Base-by-base conservation (phyloP, 768 basidiomycete species). In the Leccinum obscurum region DNA sequence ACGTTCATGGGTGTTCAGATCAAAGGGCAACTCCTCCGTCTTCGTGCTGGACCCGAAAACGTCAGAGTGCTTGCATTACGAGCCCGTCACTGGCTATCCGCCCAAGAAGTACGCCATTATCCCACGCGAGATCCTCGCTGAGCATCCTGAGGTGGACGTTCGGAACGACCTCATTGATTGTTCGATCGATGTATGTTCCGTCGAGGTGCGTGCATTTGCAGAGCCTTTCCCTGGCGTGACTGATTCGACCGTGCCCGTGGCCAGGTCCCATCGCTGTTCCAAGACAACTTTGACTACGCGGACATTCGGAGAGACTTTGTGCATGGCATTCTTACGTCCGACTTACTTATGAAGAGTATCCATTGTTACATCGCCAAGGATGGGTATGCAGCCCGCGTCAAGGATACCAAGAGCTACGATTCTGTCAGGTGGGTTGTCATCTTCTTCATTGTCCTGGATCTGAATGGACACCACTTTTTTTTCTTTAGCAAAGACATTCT, bases 241-340 rank as follows among this genome's bases (percentile, higher is more conserved):
- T 52, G 54, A 64, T 39, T 51, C 4, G 44, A 52, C 35, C 60
- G 15, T 41, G n/a, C 2, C 44, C 37, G 32, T 54, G 59, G 28
- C 57, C 66, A 97, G 90, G 92, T 98, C 39, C 95, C 94, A 1
- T 95, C 95, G 1, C 73, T 98, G 5, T 99, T 98, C 77, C 94
- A 95, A 72, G 97, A 98, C 77, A 98, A 98, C 76, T 99, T 99
- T 69, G 97, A 98, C 76, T 98, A 95, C 69, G 86, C 87, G 14
- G 93, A 95, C 75, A 83, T 98, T 61, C 86, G 95, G 59, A 81
- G 86, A 64, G 94, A 98, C 75, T 97, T 99, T 68, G 90, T 98
- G 15, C 92, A 92, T 69, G 96, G 96, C 17, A 84, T 99, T 52
- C 81, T 99, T 64, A 96, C 93, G 0, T 95, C 93, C 14, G 97